phyloP scores from a whole-genome alignment of 108 stramenopile genomes.

The Chaetoceros muelleri region DNA sequence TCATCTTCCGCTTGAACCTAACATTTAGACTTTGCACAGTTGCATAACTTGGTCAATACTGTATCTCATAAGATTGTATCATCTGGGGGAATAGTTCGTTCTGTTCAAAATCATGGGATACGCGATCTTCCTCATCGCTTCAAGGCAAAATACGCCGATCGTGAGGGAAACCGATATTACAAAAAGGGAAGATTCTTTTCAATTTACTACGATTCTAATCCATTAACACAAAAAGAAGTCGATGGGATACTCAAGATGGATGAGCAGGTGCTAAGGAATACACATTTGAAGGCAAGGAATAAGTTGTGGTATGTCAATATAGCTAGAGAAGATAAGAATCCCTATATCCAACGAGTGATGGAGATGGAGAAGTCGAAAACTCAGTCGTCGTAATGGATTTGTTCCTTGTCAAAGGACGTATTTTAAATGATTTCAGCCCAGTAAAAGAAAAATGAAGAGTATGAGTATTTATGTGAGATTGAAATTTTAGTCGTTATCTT shows the following conservation, averaged over 20 bases:
- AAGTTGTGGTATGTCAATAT: constrained; percentile 60
- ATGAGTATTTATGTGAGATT: no score
- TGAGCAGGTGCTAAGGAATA: constrained; percentile 59
- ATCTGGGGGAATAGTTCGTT: constrained; percentile 74
- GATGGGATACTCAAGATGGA: constrained; percentile 53
- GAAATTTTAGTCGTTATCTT: no score
- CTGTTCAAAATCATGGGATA: constrained; percentile 80
- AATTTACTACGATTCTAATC: constrained; percentile 75
- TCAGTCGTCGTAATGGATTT: no score
- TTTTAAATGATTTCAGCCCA: no score
- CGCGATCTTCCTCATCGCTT: constrained; percentile 77
- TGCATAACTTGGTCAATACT: constrained; percentile 56
- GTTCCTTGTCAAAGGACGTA: no score
- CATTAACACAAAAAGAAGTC: constrained; percentile 41
- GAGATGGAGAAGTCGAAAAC: constrained; percentile 5
- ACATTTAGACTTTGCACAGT: constrained; percentile 52
- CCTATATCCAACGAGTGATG: constrained; percentile 40
- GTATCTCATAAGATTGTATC: constrained; percentile 63
- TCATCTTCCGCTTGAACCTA: no score
- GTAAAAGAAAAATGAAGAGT: no score
- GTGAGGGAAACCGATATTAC: constrained; percentile 67
- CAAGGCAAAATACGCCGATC: constrained; percentile 69
- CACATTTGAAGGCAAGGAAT: constrained; percentile 64
- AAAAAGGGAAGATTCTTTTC: constrained; percentile 76
- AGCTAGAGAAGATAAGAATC: constrained; percentile 68